A percentile compares a stretch with the other conserved stretches of the same genome.
phyloP scores from a whole-genome alignment of 2,329 filamentous ascomycete species.

The Chalaropsis ovoidea region DNA sequence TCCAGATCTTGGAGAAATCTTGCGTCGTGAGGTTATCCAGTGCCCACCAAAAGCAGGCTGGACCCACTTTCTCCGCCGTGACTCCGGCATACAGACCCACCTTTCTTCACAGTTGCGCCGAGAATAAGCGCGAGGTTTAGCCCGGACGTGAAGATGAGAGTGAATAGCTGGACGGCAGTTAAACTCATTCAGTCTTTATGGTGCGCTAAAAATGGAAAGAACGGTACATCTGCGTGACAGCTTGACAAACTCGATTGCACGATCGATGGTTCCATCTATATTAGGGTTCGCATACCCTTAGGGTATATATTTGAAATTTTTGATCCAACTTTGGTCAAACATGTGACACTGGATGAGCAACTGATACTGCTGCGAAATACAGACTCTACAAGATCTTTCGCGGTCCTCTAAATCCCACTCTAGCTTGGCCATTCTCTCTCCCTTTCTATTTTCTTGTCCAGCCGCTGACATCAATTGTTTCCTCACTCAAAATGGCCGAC shows the following conservation, averaged over 20 bases:
- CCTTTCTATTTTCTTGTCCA: no score
- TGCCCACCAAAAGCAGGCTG: not conserved
- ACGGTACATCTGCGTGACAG: no score
- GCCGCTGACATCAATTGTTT: not conserved
- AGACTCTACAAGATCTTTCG: no score
- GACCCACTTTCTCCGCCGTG: not conserved
- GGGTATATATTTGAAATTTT: not conserved
- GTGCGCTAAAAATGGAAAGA: no score
- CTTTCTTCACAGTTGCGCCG: not conserved
- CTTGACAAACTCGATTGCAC: conserved; percentile 3
- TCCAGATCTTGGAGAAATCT: not conserved
- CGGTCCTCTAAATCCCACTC: not conserved
- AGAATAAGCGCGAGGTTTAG: not conserved
- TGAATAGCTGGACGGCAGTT: not conserved
- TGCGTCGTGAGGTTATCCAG: not conserved
- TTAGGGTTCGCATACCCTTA: not conserved
- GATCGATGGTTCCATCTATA: not conserved
- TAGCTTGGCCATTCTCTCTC: not conserved
- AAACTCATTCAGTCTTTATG: no score
- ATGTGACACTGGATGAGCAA: not conserved
- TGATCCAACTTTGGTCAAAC: not conserved
- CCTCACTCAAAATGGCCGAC: conserved; percentile 30
- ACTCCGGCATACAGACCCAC: not conserved
- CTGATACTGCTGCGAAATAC: not conserved
- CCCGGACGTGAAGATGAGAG: no score